These are phyloP conservation scores for Graphilbum sp. DNA, from an alignment of 2,329 filamentous ascomycete genomes.

Conservation along the genomic window DNA sequence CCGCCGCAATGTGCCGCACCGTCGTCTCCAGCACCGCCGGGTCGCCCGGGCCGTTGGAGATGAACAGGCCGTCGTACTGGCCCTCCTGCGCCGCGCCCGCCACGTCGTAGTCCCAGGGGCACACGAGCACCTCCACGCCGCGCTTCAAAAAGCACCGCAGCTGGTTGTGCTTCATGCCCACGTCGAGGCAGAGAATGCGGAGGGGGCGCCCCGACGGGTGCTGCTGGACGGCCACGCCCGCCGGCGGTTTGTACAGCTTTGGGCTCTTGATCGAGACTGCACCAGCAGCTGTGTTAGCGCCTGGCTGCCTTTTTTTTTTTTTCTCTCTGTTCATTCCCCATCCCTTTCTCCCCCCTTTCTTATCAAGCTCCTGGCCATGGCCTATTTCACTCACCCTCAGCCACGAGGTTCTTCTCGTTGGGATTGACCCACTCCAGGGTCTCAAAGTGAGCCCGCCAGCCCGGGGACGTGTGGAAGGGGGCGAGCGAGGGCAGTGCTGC, in stretches of 20 bases:
- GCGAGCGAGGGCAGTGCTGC: constrained; percentile 9
- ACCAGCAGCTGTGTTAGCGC: no score
- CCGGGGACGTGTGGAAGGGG: constrained; percentile 20
- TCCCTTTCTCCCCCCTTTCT: no score
- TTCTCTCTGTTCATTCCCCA: no score
- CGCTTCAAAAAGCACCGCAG: constrained; percentile 80
- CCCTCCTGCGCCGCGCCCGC: constrained; percentile 56
- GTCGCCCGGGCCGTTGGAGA: constrained; percentile 95
- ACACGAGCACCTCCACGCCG: constrained; percentile 85
- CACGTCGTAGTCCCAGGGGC: constrained; percentile 94
- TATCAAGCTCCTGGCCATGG: no score
- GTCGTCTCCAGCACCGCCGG: constrained; percentile 71
- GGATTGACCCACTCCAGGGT: constrained; percentile 78
- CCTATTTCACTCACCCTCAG: constrained; percentile 87
- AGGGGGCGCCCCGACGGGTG: constrained; percentile 75
- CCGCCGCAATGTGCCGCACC: constrained; percentile 60
- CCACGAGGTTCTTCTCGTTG: constrained; percentile 82
- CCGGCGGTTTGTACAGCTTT: constrained; percentile 66
- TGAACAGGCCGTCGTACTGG: constrained; percentile 90
- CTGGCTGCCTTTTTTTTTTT: no score
- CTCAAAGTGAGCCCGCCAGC: constrained; percentile 50
- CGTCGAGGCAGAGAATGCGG: constrained; percentile 83
- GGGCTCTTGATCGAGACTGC: constrained; percentile 77
- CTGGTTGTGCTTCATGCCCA: constrained; percentile 98
- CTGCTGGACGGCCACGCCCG: constrained; percentile 60